Evolutionary conservation across 2,329 filamentous ascomycete species (phyloP), one percentile per base, ranked within the genome.

Genomic region (Fusarium sp.): DNA sequence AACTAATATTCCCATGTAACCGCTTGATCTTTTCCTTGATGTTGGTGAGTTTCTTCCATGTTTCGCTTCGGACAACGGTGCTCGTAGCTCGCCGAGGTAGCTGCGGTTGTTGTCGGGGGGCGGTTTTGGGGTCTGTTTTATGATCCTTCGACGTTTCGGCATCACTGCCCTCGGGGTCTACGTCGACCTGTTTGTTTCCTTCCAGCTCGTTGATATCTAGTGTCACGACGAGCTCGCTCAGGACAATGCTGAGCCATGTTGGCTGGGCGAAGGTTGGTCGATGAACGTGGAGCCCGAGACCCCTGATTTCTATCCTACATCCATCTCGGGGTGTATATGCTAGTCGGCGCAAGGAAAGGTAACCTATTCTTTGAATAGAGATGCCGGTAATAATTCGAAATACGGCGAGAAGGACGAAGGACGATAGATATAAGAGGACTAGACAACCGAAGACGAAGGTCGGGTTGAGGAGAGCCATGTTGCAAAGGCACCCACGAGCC

Each of bases 231-330:
- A 98, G 85, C 78, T 98, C 96, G 76, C 90, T 93, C 65, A 99
- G 83, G 12, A 96, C 93, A 54, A 99, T 86, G 80, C 95, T 98
- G 75, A 97, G 85, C 94, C 95, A 98, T 69, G 97, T 98, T 46
- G 96, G 96, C 80, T 98, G 94, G 49, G 95, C 94, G 82, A 99
- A 98, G 9, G 96, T 98, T 15, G 96, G 96, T 7, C 95, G 91
- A 82, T 99, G 96, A 70, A 98, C 82, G 62, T 93, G 92, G 75
- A 99, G 86, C 46, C 96, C 94, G 56, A 99, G 86, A 54, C 95
- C 93, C 54, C 96, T 91, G 61, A 99, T 91, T 80, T 97, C 94
- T 80, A 99, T 90, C 76, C 92, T 92, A 77, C 97, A 85, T 75
- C 96, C 96, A 88, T 97, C 94, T 81, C 88, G 91, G 32, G 94